Evolutionary conservation across 495 filamentous ascomycete species (phyloP), one percentile per base, ranked within the genome.

Genomic region (Bathelium albidoporum): DNA sequence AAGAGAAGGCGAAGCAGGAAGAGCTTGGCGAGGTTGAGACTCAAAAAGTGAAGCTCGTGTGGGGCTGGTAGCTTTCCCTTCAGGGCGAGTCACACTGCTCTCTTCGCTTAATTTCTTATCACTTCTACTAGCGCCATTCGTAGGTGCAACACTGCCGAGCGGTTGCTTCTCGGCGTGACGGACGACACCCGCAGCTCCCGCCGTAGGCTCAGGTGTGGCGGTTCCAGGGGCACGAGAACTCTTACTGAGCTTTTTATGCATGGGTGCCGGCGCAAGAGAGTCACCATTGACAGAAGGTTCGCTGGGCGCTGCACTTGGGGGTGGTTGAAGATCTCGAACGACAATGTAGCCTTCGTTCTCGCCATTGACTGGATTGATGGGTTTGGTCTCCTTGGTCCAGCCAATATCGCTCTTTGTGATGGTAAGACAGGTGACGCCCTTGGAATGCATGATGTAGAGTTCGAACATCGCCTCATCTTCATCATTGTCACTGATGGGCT

Each of bases 381-480:
- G 88, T 74, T 91, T 94, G 73, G 88, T 91, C 36, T 97, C 90
- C 39, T 82, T 76, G 62, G 83, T 85, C 91, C 90, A 97, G 3
- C 95, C 94, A 61, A 99, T 76, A 74, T 97, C 92, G 55, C 86
- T 83, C 73, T 89, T 88, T 73, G 87, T 92, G 69, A 99, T 83
- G 69, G 81, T 85, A 32, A 97, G 68, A 69, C 88, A 90, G 1
- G 90, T 91, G 45, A 97, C 91, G 64, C 95, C 95, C 73, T 90
- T 94, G 9, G 94, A 95, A 74, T 99, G 92, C 87, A 96, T 95
- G 24, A 89, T 88, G 74, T 97, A 99, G 9, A 99, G 83, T 77
- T 97, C 95, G 68, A 97, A 97, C 58, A 96, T 71, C 2, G 78
- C 72, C 20, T 80, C 84, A 24, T 87, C 83, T 29, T 82, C 79